These are phyloP conservation scores for Aspergillus fumigatus DNA, from an alignment of 2,329 filamentous ascomycete genomes.

Conservation along the genomic window DNA sequence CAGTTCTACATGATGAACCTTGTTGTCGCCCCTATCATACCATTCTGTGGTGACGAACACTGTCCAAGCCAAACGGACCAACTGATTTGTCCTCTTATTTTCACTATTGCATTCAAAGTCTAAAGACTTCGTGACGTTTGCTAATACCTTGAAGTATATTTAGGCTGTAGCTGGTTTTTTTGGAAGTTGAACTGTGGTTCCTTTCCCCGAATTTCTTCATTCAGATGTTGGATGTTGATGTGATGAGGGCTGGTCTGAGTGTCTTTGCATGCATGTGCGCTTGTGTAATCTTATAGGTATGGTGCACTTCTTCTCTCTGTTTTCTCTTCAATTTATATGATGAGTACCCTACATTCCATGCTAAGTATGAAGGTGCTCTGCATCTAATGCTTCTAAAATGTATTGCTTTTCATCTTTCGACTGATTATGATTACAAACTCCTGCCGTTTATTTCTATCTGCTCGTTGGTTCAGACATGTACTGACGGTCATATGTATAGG, in stretches of 20 bases:
- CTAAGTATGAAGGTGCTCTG: conserved; percentile 55
- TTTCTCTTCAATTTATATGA: conserved; percentile 38
- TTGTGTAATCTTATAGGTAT: conserved; percentile 17
- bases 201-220: neutral
- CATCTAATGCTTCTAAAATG: conserved; percentile 52
- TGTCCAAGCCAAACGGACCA: conserved; percentile 60
- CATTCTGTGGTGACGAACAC: conserved; percentile 55
- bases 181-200: neutral
- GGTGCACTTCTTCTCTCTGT: conserved; percentile 13
- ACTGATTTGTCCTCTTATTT: conserved; percentile 39
- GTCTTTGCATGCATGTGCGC: neutral
- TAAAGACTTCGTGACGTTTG: conserved; percentile 9
- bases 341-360: conserved; percentile 57
- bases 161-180: conserved; percentile 2
- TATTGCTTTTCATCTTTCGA: conserved; percentile 64
- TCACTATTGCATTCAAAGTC: conserved; percentile 7
- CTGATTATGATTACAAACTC: conserved; percentile 43
- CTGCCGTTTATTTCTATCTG: conserved; percentile 14
- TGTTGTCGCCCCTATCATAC: conserved; percentile 62
- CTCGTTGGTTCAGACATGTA: conserved; percentile 20
- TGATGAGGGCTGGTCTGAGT: neutral
- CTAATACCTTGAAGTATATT: conserved; percentile 24
- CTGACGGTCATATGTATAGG: conserved; percentile 26
- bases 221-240: neutral
- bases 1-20: conserved; percentile 50